phyloP scores from a whole-genome alignment of 129 eudicot genomes.

The Pittosporum tobira region DNA sequence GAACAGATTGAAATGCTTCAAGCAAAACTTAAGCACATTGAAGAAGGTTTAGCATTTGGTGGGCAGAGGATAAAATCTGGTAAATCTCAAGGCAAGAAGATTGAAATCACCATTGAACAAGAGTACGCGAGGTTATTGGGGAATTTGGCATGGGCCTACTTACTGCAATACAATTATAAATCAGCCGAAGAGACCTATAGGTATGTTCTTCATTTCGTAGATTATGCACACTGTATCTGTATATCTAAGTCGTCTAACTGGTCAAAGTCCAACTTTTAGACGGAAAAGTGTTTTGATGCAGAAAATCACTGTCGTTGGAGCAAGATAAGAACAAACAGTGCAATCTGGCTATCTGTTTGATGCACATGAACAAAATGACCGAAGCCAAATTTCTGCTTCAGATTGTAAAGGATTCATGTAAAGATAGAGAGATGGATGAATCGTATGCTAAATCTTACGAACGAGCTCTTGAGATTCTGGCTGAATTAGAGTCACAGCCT shows the following conservation, averaged over 20 bases:
- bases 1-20: constrained; percentile 73
- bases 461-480: constrained; percentile 56
- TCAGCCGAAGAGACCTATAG: constrained; percentile 73
- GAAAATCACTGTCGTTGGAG: constrained; percentile 79
- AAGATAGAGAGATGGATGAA: constrained; percentile 36
- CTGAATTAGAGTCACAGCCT: constrained; percentile 38
- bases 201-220: constrained; percentile 19
- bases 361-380: constrained; percentile 53
- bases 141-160: constrained; percentile 84
- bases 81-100: constrained; percentile 73
- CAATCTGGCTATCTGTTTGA: constrained; percentile 78
- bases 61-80: constrained; percentile 63
- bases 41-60: constrained; percentile 48
- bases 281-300: constrained; percentile 19
- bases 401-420: constrained; percentile 28
- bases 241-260: too few species aligned
- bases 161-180: constrained; percentile 58
- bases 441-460: constrained; percentile 69
- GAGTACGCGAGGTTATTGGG: constrained; percentile 88
- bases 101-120: constrained; percentile 62
- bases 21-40: constrained; percentile 50
- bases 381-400: constrained; percentile 75
- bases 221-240: neutral
- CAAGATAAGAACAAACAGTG: constrained; percentile 86
- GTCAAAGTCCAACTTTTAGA: neutral